Evolutionary conservation across 768 basidiomycete genomes (phyloP).

Genomic region (Tephrocybe rancida): DNA sequence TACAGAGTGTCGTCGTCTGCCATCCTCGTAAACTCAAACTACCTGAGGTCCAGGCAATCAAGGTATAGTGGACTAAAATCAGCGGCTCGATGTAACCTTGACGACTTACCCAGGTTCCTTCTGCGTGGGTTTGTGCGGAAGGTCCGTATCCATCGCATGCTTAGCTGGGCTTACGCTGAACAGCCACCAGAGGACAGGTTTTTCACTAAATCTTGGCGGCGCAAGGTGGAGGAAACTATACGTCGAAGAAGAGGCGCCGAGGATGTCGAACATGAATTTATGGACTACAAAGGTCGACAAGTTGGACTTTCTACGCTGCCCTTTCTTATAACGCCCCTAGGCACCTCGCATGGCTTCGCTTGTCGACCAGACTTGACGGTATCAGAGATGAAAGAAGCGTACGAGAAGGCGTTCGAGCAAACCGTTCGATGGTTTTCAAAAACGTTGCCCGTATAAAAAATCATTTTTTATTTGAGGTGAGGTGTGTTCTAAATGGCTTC

Average conservation of each 20-base stretch:
- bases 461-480: no score
- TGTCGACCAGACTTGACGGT: conserved; percentile 40
- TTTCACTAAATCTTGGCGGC: conserved; percentile 31
- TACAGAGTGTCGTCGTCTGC: conserved; percentile 41
- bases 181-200: conserved; percentile 36
- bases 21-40: conserved; percentile 41
- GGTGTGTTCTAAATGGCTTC: no score
- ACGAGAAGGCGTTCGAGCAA: conserved; percentile 43
- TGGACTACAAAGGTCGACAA: conserved; percentile 41
- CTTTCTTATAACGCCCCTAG: conserved; percentile 21
- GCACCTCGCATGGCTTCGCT: conserved; percentile 50
- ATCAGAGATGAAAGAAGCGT: conserved; percentile 41
- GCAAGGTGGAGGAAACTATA: conserved; percentile 37
- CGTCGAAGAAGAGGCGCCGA: conserved; percentile 36
- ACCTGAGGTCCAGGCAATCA: conserved; percentile 36
- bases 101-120: conserved; percentile 24
- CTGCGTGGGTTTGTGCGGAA: conserved; percentile 44
- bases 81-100: conserved; percentile 2
- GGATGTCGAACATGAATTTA: conserved; percentile 48
- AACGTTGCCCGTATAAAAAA: conserved; percentile 27
- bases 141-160: conserved; percentile 23
- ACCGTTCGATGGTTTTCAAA: conserved; percentile 49
- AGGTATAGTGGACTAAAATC: conserved; percentile 14
- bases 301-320: not conserved
- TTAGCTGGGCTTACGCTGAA: not conserved